Base-by-base conservation (phyloP, 345 rosid species). In the Xanthoceras sorbifolium region DNA sequence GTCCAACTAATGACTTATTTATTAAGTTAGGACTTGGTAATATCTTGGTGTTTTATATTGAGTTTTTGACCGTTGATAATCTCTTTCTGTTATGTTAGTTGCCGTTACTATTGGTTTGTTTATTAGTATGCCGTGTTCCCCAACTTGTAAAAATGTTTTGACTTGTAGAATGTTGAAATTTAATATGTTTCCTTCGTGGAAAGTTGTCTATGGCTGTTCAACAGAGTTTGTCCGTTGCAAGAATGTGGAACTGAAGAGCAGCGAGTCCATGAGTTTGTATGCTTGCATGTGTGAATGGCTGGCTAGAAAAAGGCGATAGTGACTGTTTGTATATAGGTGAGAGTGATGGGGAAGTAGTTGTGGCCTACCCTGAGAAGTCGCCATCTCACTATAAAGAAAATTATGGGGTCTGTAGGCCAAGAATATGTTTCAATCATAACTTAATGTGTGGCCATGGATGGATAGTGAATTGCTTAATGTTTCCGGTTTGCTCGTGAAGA, bases 41-140 rank as follows among this genome's bases (percentile, higher is more conserved):
- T 7, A 5, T 72, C 34, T 59, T 57, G 55, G 5, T 60, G 5
- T n/a, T 54, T 52, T n/a, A 20, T 22, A 9, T 32, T 2, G n/a
- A 18, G 42, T 69, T 48, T 69, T 48, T 69, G 62, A 69, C 42
- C 17, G 25, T 67, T 40, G 71, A 12, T 4, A 12, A 32, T 44
- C 38, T 36, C 20, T 34, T 36, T 66, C 10, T 52, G 15, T 52
- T 52, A 52, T 52, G 8, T 32, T 32, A 64, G 46, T 32, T 64
- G 42, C 40, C 68, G 57, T 80, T 77, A 40, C 26, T 38, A 64
- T 3, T 5, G 23, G 42, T 54, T 54, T n/a, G 29, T 42, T 67
- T 52, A 25, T 20, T 71, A 17, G 52, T 46, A 50, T 50, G 22
- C n/a, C 7, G 55, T 50, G 4, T 50, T n/a, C 55, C 55, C 55